phyloP scores from a whole-genome alignment of 2,329 filamentous ascomycete genomes.

The Aspergillus sp. region DNA sequence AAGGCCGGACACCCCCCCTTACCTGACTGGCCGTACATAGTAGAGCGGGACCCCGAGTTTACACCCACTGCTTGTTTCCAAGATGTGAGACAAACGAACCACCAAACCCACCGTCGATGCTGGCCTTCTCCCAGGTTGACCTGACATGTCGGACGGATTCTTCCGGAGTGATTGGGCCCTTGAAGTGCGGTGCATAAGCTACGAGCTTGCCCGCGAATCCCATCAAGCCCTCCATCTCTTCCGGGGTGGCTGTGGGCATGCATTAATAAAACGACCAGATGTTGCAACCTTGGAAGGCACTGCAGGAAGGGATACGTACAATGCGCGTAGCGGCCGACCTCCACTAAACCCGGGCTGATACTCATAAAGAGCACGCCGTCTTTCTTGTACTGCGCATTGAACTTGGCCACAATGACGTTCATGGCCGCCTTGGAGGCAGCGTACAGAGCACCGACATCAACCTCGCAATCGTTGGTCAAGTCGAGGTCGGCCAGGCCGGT shows the following conservation, averaged over 20 bases:
- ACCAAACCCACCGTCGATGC: slow-evolving; percentile 37
- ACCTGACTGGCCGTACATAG: too few relatives aligned
- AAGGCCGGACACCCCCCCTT: not conserved
- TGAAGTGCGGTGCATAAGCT: slow-evolving; percentile 34
- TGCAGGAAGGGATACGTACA: too few relatives aligned
- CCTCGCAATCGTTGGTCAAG: slow-evolving; percentile 27
- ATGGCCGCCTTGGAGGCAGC: slow-evolving; percentile 43
- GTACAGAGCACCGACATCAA: slow-evolving; percentile 36
- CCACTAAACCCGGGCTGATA: slow-evolving; percentile 45
- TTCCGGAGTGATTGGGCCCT: slow-evolving; percentile 25
- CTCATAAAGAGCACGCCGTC: slow-evolving; percentile 46
- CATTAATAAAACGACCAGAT: slow-evolving; percentile 2
- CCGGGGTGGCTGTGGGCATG: slow-evolving; percentile 10
- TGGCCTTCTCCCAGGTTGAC: slow-evolving; percentile 27
- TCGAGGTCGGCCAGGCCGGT: slow-evolving; percentile 42
- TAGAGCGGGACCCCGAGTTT: too few relatives aligned
- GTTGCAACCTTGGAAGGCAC: too few relatives aligned
- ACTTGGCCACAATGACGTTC: slow-evolving; percentile 48
- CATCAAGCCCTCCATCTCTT: slow-evolving; percentile 15
- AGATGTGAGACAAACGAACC: slow-evolving; percentile 48
- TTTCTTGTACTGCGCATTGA: slow-evolving; percentile 39
- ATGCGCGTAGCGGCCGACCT: slow-evolving; percentile 27
- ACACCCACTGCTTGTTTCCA: slow-evolving; percentile 47
- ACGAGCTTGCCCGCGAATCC: slow-evolving; percentile 22
- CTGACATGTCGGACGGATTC: slow-evolving; percentile 27